phyloP scores from a whole-genome alignment of 2,329 filamentous ascomycete species.

The Metarhizium brunneum region DNA sequence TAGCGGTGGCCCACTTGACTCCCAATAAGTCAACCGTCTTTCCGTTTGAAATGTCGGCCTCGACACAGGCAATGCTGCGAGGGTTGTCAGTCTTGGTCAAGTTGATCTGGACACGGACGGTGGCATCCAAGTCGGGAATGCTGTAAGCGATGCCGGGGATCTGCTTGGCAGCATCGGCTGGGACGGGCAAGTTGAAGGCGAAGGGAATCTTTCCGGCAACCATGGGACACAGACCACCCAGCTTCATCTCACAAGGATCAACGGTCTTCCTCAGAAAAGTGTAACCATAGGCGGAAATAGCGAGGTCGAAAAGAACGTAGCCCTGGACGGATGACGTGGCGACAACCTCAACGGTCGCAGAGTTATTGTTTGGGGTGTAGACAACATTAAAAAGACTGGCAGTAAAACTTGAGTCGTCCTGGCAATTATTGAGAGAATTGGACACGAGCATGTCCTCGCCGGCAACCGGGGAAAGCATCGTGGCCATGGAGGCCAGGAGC shows the following conservation, averaged over 20 bases:
- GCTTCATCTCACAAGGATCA: conserved; percentile 63
- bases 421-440: conserved; percentile 76
- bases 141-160: conserved; percentile 82
- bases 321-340: conserved; percentile 76
- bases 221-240: conserved; percentile 84
- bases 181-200: conserved; percentile 56
- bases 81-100: conserved; percentile 44
- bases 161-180: conserved; percentile 43
- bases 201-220: conserved; percentile 72
- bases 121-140: conserved; percentile 85
- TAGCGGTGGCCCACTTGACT: conserved; percentile 82
- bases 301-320: conserved; percentile 68
- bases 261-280: conserved; percentile 56
- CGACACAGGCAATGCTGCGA: conserved; percentile 69
- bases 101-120: conserved; percentile 74
- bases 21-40: conserved; percentile 84
- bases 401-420: conserved; percentile 75
- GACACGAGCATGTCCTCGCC: conserved; percentile 66
- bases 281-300: conserved; percentile 77
- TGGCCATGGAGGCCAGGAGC: conserved; percentile 34
- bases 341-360: conserved; percentile 64
- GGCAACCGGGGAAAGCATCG: conserved; percentile 36
- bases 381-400: conserved; percentile 82
- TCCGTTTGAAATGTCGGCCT: conserved; percentile 80
- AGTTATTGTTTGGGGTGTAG: conserved; percentile 67